These are phyloP conservation scores for Leptodontidium sp. DNA, from an alignment of 2,329 filamentous ascomycete genomes.

Conservation along the genomic window DNA sequence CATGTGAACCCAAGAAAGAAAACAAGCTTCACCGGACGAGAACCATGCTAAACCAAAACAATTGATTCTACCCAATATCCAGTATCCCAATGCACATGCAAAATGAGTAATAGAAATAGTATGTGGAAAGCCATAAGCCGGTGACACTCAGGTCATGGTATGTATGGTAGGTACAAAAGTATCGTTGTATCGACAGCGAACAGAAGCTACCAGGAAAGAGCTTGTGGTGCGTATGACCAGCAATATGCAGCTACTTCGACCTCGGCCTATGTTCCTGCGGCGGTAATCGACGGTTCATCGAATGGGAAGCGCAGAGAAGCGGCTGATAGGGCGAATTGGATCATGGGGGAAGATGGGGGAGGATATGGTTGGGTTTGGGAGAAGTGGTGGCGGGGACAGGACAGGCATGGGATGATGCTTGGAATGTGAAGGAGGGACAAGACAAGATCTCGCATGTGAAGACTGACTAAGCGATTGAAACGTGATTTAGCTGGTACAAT, in stretches of 20 bases:
- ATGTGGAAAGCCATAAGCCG: neutral
- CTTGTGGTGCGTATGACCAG: slow-evolving; percentile 31
- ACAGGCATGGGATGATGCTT: neutral
- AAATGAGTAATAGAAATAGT: neutral
- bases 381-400: neutral
- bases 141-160: slow-evolving; percentile 2
- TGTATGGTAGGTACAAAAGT: neutral
- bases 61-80: slow-evolving; percentile 3
- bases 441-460: slow-evolving; percentile 6
- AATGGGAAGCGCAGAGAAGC: slow-evolving; percentile 21
- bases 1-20: slow-evolving; percentile 20
- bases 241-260: slow-evolving; percentile 14
- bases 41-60: slow-evolving; percentile 2
- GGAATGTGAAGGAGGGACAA: slow-evolving; percentile 12
- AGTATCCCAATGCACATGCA: slow-evolving; percentile 3
- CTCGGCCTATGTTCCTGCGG: slow-evolving; percentile 32
- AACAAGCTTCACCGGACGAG: slow-evolving; percentile 1
- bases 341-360: slow-evolving; percentile 19
- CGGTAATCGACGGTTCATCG: slow-evolving; percentile 21
- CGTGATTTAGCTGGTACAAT: neutral
- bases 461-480: neutral
- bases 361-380: neutral
- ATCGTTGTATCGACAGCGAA: neutral
- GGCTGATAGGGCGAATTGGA: slow-evolving; percentile 19
- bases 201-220: neutral